Base-by-base conservation (phyloP, 2,329 filamentous ascomycete genomes). In the Lachnellula arida region DNA sequence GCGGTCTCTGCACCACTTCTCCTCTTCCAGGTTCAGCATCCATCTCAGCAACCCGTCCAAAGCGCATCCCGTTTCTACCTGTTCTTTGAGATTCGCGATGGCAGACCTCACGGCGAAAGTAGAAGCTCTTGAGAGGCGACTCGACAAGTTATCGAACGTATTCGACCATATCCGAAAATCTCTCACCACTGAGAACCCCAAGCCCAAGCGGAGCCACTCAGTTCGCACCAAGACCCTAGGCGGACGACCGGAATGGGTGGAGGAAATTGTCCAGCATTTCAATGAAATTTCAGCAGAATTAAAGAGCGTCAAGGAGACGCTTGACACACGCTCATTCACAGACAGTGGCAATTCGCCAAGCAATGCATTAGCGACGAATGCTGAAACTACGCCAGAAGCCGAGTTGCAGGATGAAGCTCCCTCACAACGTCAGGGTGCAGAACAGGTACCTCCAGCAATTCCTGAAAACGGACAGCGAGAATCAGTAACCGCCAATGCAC, bases 211-310 rank as follows among this genome's bases (percentile, higher is more conserved):
- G 40, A 12, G 35, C 25, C 12, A 44, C 40, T 46, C 9, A 50
- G 46, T 19, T 39, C 46, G 37, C 39, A 46, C n/a, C 8, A 46
- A 55, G 2, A 46, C 28, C 34, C 44, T 46, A 46, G 43, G 43
- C 43, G 43, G 17, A 46, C 43, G 39, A 39, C 40, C 17, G 28
- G 43, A 11, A 44, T 55, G 14, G 53, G 17, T 51, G 11, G 53
- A 22, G 32, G n/a, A 55, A 55, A 32, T 50, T 40, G 40, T 43
- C 46, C 37, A 46, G 40, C 37, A 40, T 37, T 34, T 55, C 4
- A 37, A 51, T 51, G 12, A 51, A 39, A 55, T 55, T 55, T 55
- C 32, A 46, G 47, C 37, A 32, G 47, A 55, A 34, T 46, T 55
- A 25, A 43, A 34, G 32, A 51, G 23, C 43, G 28, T 55, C 5